Base-by-base conservation (phyloP, 1,139 yeast species). In the Yamadazyma sp. region DNA sequence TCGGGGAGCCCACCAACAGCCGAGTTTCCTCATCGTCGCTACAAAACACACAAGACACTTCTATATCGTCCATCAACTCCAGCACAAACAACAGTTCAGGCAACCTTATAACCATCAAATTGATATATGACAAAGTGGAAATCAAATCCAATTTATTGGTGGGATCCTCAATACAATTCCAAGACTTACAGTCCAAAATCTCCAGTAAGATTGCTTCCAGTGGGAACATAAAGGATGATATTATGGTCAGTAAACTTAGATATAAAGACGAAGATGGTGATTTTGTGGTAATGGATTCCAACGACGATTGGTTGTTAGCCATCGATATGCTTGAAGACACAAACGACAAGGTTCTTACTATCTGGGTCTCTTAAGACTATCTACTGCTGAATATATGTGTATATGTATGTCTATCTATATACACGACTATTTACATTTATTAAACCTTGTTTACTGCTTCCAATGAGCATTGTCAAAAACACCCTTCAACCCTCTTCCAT, bases 191-290 rank as follows among this genome's bases (percentile, higher is more conserved):
- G 39, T 68, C 55, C 54, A 66, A 59, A 41, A 68, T 71, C 11
- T 59, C 69, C n/a, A 54, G 60, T 20, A 63, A 63, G 42, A 58
- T 71, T 7, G 64, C 64, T 3, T 51, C 64, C 4, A 59, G 66
- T 37, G 57, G 60, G 4, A 60, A 58, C 17, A 50, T 63, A 12
- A 51, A 55, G 31, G 70, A 64, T 39, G 75, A 67, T 47, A 61
- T 66, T 11, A 50, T 61, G 40, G 72, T 69, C 30, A 66, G 60
- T 46, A 77, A 83, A 54, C 72, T 92, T 46, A 84, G 84, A 59
- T 92, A 89, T 56, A 83, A 82, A 58, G 98, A 92, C 62, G 98
- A 92, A 61, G 98, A 92, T 59, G 97, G 95, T 15, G 98, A 92
- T 59, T 85, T 81, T 59, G 95, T 92, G 36, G 82, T 87, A 38